phyloP scores from a whole-genome alignment of 345 rosid species.

The Lumnitzera littorea region DNA sequence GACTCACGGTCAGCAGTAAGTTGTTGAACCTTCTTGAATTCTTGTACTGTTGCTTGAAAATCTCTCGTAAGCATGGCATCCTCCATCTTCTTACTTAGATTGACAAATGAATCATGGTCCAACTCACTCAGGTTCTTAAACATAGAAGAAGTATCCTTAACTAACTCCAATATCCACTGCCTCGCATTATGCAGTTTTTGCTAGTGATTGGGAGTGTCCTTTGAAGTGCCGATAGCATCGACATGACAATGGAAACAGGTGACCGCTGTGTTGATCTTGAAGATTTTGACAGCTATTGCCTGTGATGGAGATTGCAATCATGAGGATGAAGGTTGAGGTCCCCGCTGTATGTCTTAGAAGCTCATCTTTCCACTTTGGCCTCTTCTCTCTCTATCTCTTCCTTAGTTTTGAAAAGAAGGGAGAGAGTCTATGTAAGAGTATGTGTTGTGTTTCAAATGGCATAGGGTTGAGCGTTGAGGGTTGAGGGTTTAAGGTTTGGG shows the following conservation, averaged over 20 bases:
- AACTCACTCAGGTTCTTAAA: constrained; percentile 50
- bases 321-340: constrained; percentile 17
- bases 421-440: no score
- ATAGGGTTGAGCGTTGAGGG: no score
- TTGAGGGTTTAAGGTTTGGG: no score
- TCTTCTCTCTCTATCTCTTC: background rate
- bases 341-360: constrained; percentile 13
- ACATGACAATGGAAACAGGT: constrained; percentile 62
- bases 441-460: no score
- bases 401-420: background rate
- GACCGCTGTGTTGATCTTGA: constrained; percentile 64
- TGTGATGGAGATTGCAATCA: constrained; percentile 37
- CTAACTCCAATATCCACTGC: constrained; percentile 52
- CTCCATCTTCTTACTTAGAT: constrained; percentile 20
- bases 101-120: constrained; percentile 30
- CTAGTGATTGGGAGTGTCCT: constrained; percentile 59
- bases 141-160: constrained; percentile 57
- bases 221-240: constrained; percentile 64
- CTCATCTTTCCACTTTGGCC: constrained; percentile 12
- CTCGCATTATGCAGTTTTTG: constrained; percentile 60
- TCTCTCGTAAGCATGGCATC: constrained; percentile 23
- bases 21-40: constrained; percentile 22
- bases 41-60: constrained; percentile 18
- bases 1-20: constrained; percentile 23
- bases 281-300: constrained; percentile 65